Percentiles rank a stretch among this genome's conserved stretches.
phyloP scores from a whole-genome alignment of 2,329 filamentous ascomycete species.

The Periglandula ipomoeae region DNA sequence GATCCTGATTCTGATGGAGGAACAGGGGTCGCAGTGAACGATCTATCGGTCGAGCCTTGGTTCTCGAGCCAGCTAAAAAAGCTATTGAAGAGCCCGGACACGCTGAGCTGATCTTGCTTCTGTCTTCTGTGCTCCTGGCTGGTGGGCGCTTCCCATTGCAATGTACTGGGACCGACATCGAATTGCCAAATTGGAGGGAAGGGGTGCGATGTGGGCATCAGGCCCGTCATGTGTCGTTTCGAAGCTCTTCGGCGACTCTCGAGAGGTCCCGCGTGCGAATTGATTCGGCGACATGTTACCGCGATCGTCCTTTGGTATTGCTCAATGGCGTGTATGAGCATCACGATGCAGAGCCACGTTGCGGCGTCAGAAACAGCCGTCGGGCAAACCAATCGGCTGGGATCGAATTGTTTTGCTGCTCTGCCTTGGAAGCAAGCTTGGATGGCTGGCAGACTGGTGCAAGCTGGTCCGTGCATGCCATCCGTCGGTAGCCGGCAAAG shows the following conservation, averaged over 20 bases:
- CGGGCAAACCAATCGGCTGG: not conserved
- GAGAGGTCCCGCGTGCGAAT: conserved; percentile 42
- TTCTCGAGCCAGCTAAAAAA: conserved; percentile 21
- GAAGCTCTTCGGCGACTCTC: conserved; percentile 45
- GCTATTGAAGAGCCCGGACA: conserved; percentile 15
- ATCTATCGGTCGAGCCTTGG: conserved; percentile 11
- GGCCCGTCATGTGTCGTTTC: conserved; percentile 44
- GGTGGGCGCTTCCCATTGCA: conserved; percentile 44
- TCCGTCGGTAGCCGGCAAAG: not conserved
- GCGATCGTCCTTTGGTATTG: conserved; percentile 17
- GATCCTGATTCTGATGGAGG: not conserved
- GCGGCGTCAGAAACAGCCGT: not conserved
- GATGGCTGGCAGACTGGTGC: not conserved
- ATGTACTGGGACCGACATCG: conserved; percentile 34
- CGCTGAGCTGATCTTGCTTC: conserved; percentile 13
- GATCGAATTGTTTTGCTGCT: not conserved
- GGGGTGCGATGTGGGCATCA: conserved; percentile 30
- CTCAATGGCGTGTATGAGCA: conserved; percentile 24
- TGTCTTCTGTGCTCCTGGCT: conserved; percentile 17
- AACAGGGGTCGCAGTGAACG: conserved; percentile 10
- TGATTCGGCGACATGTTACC: conserved; percentile 20
- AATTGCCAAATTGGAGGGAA: conserved; percentile 38
- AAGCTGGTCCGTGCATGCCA: not conserved
- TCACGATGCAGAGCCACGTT: conserved; percentile 1
- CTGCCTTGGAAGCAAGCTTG: not conserved